These are phyloP conservation scores for Alternaria angustiovoidea DNA, from an alignment of 2,329 filamentous ascomycete species.

Conservation along the genomic window DNA sequence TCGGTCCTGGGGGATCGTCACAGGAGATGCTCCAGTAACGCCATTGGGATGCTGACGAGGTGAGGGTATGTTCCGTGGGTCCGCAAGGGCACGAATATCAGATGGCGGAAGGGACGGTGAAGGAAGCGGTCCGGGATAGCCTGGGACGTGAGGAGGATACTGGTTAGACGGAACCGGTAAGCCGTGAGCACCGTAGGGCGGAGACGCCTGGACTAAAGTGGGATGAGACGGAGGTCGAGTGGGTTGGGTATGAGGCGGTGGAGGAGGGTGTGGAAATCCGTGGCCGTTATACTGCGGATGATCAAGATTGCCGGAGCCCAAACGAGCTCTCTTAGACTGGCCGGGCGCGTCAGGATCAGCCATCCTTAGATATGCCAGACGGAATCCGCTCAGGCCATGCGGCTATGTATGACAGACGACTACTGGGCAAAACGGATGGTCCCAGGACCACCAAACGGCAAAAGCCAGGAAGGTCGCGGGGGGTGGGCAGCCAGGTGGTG, in stretches of 20 bases:
- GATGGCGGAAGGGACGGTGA: constrained; percentile 45
- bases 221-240: constrained; percentile 43
- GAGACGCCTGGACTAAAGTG: constrained; percentile 39
- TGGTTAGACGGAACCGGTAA: constrained; percentile 35
- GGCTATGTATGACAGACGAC: constrained; percentile 40
- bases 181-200: constrained; percentile 38
- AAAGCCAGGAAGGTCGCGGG: constrained; percentile 36
- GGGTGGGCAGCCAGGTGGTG: constrained; percentile 32
- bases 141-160: constrained; percentile 32
- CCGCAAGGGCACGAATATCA: constrained; percentile 44
- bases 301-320: constrained; percentile 47
- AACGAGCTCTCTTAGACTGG: constrained; percentile 48
- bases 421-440: constrained; percentile 27
- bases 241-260: constrained; percentile 41
- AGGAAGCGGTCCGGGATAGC: constrained; percentile 35
- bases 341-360: constrained; percentile 50
- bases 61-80: constrained; percentile 45
- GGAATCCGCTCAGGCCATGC: constrained; percentile 52
- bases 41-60: constrained; percentile 48
- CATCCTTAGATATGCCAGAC: constrained; percentile 50
- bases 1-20: constrained; percentile 46
- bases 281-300: constrained; percentile 42
- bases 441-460: constrained; percentile 39
- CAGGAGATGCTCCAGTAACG: constrained; percentile 38
- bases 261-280: constrained; percentile 43